phyloP scores from a whole-genome alignment of 148 eudicot species.

The Silene uniflora region DNA sequence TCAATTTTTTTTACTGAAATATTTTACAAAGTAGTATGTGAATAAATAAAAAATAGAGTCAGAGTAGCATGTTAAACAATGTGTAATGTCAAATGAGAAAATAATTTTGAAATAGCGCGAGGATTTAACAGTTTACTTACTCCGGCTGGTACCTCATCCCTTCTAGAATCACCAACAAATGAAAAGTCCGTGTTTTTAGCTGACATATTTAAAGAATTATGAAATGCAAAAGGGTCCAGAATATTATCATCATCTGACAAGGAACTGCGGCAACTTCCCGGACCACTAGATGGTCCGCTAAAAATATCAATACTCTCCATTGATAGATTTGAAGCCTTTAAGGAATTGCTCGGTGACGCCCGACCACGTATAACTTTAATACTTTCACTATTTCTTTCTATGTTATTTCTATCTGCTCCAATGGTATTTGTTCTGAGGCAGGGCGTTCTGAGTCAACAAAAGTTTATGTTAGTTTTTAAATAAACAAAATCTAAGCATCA shows the following conservation, averaged over 20 bases:
- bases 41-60: no score
- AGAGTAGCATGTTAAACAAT: no score
- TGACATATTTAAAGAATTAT: constrained; percentile 28
- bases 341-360: constrained; percentile 11
- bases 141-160: constrained; percentile 19
- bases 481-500: neutral
- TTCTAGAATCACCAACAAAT: constrained; percentile 19
- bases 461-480: neutral
- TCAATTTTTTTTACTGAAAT: no score
- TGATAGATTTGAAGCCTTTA: constrained; percentile 27
- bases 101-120: no score
- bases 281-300: constrained; percentile 17
- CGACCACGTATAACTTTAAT: constrained; percentile 22
- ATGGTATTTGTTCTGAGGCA: constrained; percentile 13
- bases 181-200: constrained; percentile 27
- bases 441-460: constrained; percentile 17
- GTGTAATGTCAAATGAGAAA: no score
- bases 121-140: constrained; percentile 26
- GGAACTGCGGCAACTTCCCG: constrained; percentile 19
- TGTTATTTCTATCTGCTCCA: constrained; percentile 18
- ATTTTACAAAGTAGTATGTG: no score
- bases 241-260: constrained; percentile 32
- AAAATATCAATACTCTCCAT: constrained; percentile 25
- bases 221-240: constrained; percentile 16
- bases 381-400: constrained; percentile 20